Evolutionary conservation across 805 yeast genomes (phyloP), one percentile per base, ranked within the genome.

Genomic region (Pichia rugopelliculosa): DNA sequence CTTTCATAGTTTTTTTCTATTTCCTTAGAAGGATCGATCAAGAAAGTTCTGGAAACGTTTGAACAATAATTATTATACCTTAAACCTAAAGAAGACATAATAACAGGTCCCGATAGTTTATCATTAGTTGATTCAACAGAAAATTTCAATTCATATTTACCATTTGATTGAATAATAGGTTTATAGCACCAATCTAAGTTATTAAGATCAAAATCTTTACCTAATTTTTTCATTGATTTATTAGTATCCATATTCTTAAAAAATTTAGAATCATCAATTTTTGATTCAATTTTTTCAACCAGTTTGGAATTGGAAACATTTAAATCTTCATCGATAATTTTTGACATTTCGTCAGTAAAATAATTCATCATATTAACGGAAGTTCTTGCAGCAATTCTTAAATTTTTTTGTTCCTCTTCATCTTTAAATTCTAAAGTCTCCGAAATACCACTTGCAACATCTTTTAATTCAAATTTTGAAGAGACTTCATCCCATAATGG

Each of bases 141-240:
- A 39, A 95, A 90, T 58, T 76, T 82, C 59, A 90, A 71, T 64
- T 89, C 96, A 60, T 81, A 90, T 47, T 80, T 79, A 33, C 87
- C 88, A 46, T 95, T 95, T 56, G 95, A 84, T 68, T 88, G 95
- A 45, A 89, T 76, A 45, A 89, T 86, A 25, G 98, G 97, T 47
- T 89, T 80, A 65, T 87, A 88, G 55, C 95, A 86, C 96, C 97
- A 91, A 63, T 91, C 98, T 20, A 91, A 68, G 53, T 80, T 77
- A 52, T 78, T 80, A 6, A 83, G 71, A 58, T 88, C 95, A 52
- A 89, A 84, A 46, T 84, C 91, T 30, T 76, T 70, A 41, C 84
- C 82, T 42, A 79, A 62, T 54, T 76, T 75, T 58, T 80, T 78
- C 58, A 78, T 61, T 21, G 60, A 45, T 36, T 78, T 79, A 47